Evolutionary conservation across 257 asterid genomes (phyloP).

Genomic region (Solanum ahanhuiri): DNA sequence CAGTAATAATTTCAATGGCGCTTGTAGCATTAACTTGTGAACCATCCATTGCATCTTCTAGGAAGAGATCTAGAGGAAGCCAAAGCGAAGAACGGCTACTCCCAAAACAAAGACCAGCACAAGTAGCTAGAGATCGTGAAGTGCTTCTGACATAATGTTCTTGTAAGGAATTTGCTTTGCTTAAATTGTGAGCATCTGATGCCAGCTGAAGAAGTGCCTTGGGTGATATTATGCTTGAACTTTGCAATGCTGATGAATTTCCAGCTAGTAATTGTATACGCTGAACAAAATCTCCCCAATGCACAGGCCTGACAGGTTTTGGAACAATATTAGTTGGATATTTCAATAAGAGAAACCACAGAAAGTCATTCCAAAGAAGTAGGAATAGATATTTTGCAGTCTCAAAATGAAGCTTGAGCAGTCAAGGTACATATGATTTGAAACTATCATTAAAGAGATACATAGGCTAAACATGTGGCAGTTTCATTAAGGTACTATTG

Average conservation of each 20-base stretch:
- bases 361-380: neutral
- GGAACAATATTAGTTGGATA: neutral
- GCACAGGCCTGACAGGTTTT: constrained; percentile 39
- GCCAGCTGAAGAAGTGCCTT: constrained; percentile 41
- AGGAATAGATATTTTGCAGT: neutral
- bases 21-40: constrained; percentile 82
- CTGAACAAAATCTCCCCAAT: constrained; percentile 60
- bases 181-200: constrained; percentile 25
- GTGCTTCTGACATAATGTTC: constrained; percentile 30
- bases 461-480: neutral
- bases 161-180: constrained; percentile 29
- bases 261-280: constrained; percentile 50
- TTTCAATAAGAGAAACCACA: neutral
- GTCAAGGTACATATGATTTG: neutral
- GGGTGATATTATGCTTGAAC: constrained; percentile 26
- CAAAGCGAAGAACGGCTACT: constrained; percentile 69
- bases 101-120: constrained; percentile 64
- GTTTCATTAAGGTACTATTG: neutral
- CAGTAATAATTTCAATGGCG: constrained; percentile 80
- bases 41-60: constrained; percentile 95
- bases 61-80: constrained; percentile 89
- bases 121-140: constrained; percentile 44
- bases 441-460: neutral
- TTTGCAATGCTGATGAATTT: constrained; percentile 57
- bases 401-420: neutral